These are phyloP conservation scores for Trichocladium antarcticum DNA, from an alignment of 495 filamentous ascomycete genomes.

Conservation along the genomic window DNA sequence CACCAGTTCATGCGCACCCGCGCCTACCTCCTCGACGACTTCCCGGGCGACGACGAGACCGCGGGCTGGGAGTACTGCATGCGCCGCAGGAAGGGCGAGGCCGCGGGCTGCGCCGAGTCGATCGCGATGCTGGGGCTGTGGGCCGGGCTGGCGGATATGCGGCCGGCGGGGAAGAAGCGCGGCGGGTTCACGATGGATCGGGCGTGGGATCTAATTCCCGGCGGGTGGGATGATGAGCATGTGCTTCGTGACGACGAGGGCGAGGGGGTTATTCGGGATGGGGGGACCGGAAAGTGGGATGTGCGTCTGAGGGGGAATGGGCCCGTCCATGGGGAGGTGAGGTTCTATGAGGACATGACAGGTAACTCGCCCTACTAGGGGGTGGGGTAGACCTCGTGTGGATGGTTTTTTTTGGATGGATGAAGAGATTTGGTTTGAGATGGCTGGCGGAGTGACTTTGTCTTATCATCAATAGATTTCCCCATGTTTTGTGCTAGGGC, in stretches of 20 bases:
- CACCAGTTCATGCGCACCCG: constrained; percentile 7
- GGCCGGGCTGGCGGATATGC: constrained; percentile 1
- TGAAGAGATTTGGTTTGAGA: no score
- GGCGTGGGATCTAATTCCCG: not conserved
- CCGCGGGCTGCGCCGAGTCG: not conserved
- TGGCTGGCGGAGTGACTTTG: no score
- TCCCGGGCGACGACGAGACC: not conserved
- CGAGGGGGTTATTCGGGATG: not conserved
- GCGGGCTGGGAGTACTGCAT: constrained; percentile 6
- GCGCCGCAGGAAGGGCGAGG: not conserved
- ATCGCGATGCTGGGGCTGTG: not conserved
- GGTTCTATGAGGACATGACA: no score
- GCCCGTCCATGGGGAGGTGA: no score
- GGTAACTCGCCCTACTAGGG: no score
- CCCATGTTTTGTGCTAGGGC: no score
- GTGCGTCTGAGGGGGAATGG: not conserved
- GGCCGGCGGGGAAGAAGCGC: not conserved
- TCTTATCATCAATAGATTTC: no score
- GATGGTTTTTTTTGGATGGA: no score
- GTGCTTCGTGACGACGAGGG: not conserved
- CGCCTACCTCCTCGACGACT: constrained; percentile 1
- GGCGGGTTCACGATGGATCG: not conserved
- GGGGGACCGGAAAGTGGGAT: not conserved
- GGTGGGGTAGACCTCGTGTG: no score
- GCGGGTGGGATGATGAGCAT: not conserved